Conservation (phyloP, 1,139 yeast species). For the Candida smagusa region DNA sequence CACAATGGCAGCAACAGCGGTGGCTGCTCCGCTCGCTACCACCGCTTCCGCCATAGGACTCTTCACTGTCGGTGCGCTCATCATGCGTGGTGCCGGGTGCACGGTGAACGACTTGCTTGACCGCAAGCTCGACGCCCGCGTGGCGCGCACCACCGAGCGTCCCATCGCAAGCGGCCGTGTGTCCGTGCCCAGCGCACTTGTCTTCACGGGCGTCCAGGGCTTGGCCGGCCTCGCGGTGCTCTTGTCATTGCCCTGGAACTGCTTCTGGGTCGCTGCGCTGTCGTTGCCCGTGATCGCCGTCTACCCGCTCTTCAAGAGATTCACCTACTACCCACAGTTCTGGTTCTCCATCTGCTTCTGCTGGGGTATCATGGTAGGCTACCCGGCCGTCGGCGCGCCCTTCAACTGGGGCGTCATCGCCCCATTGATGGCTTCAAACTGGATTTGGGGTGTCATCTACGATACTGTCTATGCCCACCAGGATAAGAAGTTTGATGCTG, state of each 20-base stretch:
- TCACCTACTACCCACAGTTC: constrained; percentile 92
- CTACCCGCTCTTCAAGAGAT: constrained; percentile 90
- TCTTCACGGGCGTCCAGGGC: constrained; percentile 72
- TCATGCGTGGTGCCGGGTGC: constrained; percentile 98
- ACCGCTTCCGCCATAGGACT: constrained; percentile 58
- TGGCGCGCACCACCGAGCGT: constrained; percentile 80
- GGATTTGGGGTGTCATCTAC: constrained; percentile 91
- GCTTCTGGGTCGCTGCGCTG: constrained; percentile 79
- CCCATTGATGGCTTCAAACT: constrained; percentile 74
- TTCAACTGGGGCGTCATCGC: constrained; percentile 71
- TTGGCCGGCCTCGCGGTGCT: constrained; percentile 74
- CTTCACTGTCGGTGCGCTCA: constrained; percentile 78
- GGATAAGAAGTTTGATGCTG: constrained; percentile 81
- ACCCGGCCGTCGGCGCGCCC: constrained; percentile 89
- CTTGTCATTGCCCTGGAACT: constrained; percentile 69
- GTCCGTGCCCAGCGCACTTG: constrained; percentile 64
- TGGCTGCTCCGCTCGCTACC: constrained; percentile 63
- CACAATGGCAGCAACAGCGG: constrained; percentile 78
- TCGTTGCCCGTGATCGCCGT: constrained; percentile 79
- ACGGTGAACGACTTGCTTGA: constrained; percentile 90
- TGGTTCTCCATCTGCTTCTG: constrained; percentile 79
- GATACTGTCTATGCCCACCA: constrained; percentile 98
- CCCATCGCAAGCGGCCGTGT: constrained; percentile 92
- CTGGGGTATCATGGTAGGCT: constrained; percentile 94
- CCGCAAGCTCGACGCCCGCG: constrained; percentile 76